Percentiles rank a stretch among this genome's conserved stretches.
Conservation (phyloP, 345 rosid genomes). For the Arabidopsis thaliana region DNA sequence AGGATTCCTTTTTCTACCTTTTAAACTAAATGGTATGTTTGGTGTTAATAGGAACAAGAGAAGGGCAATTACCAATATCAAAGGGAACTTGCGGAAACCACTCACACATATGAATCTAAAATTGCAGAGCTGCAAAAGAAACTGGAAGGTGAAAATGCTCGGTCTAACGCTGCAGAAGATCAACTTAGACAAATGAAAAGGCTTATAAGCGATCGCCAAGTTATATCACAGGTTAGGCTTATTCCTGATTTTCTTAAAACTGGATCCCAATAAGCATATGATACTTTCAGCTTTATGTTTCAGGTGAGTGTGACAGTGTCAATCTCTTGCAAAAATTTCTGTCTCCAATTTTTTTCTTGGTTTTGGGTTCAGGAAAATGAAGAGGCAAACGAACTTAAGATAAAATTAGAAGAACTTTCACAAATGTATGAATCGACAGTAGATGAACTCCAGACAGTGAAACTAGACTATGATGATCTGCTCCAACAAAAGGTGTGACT, state of each 20-base stretch:
- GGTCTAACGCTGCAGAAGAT: constrained; percentile 56
- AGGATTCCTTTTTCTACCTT: background rate
- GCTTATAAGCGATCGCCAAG: constrained; percentile 58
- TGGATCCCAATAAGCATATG: constrained; percentile 15
- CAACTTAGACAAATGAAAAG: constrained; percentile 55
- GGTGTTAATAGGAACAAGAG: constrained; percentile 62
- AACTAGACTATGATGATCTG: constrained; percentile 57
- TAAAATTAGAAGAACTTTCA: constrained; percentile 55
- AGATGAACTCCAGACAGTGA: constrained; percentile 66
- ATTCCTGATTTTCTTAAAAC: constrained; percentile 21
- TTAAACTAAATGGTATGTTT: constrained; percentile 31
- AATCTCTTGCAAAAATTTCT: constrained; percentile 24
- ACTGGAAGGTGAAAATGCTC: constrained; percentile 58
- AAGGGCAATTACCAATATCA: constrained; percentile 59
- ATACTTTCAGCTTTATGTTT: constrained; percentile 34
- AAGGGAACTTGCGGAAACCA: constrained; percentile 73
- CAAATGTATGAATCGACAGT: constrained; percentile 54
- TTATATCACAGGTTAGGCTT: constrained; percentile 61
- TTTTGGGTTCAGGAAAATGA: constrained; percentile 57
- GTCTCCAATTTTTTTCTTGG: constrained; percentile 28
- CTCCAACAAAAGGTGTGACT: constrained; percentile 67
- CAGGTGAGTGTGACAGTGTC: constrained; percentile 2
- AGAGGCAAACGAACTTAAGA: constrained; percentile 54
- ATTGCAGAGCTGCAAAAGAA: constrained; percentile 63
- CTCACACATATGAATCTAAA: constrained; percentile 69